Base-by-base conservation (phyloP, 192 early-diverging fungal genomes). In the Coemansia sp. region DNA sequence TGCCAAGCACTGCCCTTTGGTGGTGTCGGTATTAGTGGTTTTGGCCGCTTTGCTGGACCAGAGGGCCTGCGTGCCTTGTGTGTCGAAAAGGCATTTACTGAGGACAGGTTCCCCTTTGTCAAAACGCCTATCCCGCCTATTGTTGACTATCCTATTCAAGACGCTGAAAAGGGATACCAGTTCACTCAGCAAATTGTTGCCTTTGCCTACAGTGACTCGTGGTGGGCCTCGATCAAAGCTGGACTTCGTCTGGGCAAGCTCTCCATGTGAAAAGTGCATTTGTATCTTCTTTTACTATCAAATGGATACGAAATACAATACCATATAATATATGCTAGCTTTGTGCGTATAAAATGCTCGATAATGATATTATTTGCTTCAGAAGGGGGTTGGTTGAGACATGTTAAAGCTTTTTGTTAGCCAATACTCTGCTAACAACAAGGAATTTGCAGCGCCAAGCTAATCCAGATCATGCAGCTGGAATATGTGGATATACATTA, bases 1-100 rank as follows among this genome's bases (percentile, higher is more conserved):
- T 92, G 91, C 76, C 91, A 94, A 70, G 83, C 88, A 3, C 69
- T 94, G 62, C 92, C 92, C 2, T 94, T 94, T 84, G 92, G 92
- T 58, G 92, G 92, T 63, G 89, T 94, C 8, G 90, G 90, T 17
- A 89, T 85, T 38, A 90, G 88, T 62, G 92, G 92, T 1, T 91
- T 91, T 76, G 92, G 91, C 30, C 85, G 92, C 17, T 89, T 89
- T 74, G 89, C 89, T 6, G 92, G 92, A 7, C 75, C 86, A 46
- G 92, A 94, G 72, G 92, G 92, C 3, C 71, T 94, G 62, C 86
- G 92, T 32, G 88, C 87, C 1, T 69, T 91, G 11, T 92, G 91
- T 53, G 82, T 89, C 23, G 87, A 88, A 43, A 89, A 87, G 74
- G 85, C 90, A 21, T 72, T 92, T 21, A 94, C 92, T n/a, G 75